phyloP scores from a whole-genome alignment of 495 filamentous ascomycete species.

The Umbilicaria muhlenbergii region DNA sequence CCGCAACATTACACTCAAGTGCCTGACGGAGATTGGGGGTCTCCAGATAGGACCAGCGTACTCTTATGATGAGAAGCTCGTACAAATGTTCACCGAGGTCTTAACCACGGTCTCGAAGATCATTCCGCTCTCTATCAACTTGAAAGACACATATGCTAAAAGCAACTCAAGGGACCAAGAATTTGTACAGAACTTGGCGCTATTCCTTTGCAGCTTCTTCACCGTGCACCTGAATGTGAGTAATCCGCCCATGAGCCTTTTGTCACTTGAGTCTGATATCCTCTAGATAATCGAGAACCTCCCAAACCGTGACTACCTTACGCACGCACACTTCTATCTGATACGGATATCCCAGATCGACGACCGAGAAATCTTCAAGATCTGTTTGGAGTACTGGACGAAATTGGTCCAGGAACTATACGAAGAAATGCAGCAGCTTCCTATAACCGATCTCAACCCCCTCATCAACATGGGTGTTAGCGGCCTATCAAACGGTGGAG shows the following conservation, averaged over 20 bases:
- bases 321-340: conserved; percentile 92
- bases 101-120: conserved; percentile 78
- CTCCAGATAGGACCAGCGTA: conserved; percentile 64
- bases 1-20: conserved; percentile 91
- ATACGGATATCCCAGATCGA: conserved; percentile 98
- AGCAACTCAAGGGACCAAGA: conserved; percentile 94
- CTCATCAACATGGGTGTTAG: conserved; percentile 62
- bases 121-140: conserved; percentile 73
- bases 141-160: conserved; percentile 74
- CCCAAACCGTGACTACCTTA: conserved; percentile 84
- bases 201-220: conserved; percentile 95
- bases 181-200: conserved; percentile 88
- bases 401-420: conserved; percentile 97
- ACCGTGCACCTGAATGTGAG: conserved; percentile 75
- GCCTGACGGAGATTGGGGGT: conserved; percentile 91
- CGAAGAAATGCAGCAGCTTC: conserved; percentile 93
- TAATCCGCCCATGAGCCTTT: conserved; percentile 4
- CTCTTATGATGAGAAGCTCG: conserved; percentile 81
- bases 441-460: conserved; percentile 80
- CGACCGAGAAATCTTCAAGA: conserved; percentile 98
- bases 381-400: conserved; percentile 97
- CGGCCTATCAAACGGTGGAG: conserved; percentile 59
- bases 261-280: neutral
- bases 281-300: conserved; percentile 81
- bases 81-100: conserved; percentile 94